Percentiles rank a stretch among this genome's conserved stretches.
phyloP scores from a whole-genome alignment of 768 basidiomycete species.

The Mycena indigotica region DNA sequence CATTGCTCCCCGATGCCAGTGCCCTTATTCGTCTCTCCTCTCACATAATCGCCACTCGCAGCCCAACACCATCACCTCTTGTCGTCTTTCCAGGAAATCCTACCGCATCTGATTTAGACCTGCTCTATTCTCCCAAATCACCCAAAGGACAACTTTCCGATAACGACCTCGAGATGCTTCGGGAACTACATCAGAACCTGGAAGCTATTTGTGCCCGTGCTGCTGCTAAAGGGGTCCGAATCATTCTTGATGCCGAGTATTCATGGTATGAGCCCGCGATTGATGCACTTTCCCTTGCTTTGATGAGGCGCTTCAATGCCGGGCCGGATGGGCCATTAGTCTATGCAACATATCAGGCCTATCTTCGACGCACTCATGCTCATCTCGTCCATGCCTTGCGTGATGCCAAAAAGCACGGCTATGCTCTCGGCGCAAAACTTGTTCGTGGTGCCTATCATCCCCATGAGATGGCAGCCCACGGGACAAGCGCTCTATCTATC shows the following conservation, averaged over 20 bases:
- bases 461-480: conserved; percentile 63
- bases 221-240: conserved; percentile 58
- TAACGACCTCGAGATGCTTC: conserved; percentile 62
- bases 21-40: conserved; percentile 65
- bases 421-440: conserved; percentile 86
- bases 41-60: conserved; percentile 51
- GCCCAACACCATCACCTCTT: conserved; percentile 26
- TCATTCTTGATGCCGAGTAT: conserved; percentile 88
- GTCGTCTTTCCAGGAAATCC: conserved; percentile 72
- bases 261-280: conserved; percentile 84
- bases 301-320: conserved; percentile 79
- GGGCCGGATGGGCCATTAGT: conserved; percentile 60
- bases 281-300: conserved; percentile 73
- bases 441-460: conserved; percentile 92
- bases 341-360: conserved; percentile 89
- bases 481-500: conserved; percentile 41
- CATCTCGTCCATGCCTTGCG: conserved; percentile 66
- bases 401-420: conserved; percentile 66
- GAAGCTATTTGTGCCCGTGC: conserved; percentile 66
- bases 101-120: conserved; percentile 55
- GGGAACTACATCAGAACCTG: conserved; percentile 63
- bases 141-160: conserved; percentile 37
- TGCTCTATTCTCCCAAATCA: conserved; percentile 38
- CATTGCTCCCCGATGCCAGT: conserved; percentile 64
- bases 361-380: conserved; percentile 75